Base-by-base conservation (phyloP, 768 basidiomycete genomes). In the Kondoa malvinella region DNA sequence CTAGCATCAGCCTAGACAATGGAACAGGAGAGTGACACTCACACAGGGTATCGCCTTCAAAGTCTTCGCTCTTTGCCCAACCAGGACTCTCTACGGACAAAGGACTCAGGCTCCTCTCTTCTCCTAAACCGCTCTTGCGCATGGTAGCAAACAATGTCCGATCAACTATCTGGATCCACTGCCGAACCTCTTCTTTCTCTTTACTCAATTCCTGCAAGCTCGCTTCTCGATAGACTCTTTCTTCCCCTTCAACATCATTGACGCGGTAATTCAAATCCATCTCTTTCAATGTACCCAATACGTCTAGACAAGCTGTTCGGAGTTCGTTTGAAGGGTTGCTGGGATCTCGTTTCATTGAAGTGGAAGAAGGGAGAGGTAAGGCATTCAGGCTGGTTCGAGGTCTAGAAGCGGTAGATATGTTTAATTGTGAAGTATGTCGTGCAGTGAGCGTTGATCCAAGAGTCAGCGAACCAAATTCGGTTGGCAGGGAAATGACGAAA, bases 221-320 rank as follows among this genome's bases (percentile, higher is more conserved):
- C 8, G 66, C 59, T 50, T 29, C 21, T 21, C 56, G 4, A 34
- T 71, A 70, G 29, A 67, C 34, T 29, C 65, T 30, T 8, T 56
- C 71, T 14, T 67, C 64, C 21, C n/a, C 57, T n/a, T 60, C 26
- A 1, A 26, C 21, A 2, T 34, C 34, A 50, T 8, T 50, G 2
- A 92, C 76, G 1, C 94, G 82, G 50, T 83, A 83, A 8, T 78
- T 77, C 74, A 92, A 89, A 75, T 96, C 94, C 25, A 96, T 78
- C 32, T 84, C 84, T 40, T 89, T 82, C 56, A 97, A 81, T 50
- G 84, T 80, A 3, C 86, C 81, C 32, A 97, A 82, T 0, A 95
- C 87, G 69, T 92, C 91, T 65, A 96, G 77, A 1, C 90, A 89
- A 0, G 85, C 82, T 64, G 83, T 83, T 27, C 92, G 82, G 65